These are phyloP conservation scores for Vanderwaltozyma polyspora DNA, from an alignment of 805 yeast genomes.

Conservation along the genomic window DNA sequence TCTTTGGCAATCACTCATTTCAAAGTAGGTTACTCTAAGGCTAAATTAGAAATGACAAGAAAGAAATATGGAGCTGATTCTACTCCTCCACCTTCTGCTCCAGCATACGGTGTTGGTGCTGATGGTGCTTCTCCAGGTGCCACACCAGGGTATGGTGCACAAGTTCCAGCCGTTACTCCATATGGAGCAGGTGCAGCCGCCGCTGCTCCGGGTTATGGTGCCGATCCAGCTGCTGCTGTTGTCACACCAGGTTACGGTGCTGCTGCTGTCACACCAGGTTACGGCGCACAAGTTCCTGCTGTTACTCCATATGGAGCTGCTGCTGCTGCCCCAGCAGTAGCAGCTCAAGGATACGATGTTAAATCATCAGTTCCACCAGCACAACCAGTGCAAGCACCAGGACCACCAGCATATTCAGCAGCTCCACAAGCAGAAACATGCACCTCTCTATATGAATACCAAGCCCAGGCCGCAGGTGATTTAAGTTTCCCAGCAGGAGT, in stretches of 20 bases:
- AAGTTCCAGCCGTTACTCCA: conserved; percentile 14
- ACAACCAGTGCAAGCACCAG: conserved; percentile 4
- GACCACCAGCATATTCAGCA: conserved; percentile 24
- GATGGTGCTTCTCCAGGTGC: conserved; percentile 12
- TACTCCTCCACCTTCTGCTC: conserved; percentile 15
- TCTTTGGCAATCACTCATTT: conserved; percentile 84
- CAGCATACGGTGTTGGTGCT: conserved; percentile 26
- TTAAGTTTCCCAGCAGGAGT: conserved; percentile 81
- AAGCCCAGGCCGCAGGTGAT: conserved; percentile 91
- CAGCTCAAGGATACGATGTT: conserved; percentile 4
- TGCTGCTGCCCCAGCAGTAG: conserved; percentile 4
- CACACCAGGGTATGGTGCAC: conserved; percentile 21
- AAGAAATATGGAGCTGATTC: conserved; percentile 45
- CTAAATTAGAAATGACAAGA: conserved; percentile 72
- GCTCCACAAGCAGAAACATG: conserved; percentile 46
- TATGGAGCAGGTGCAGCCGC: conserved; percentile 15
- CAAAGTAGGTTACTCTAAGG: conserved; percentile 78
- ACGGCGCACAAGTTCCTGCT: neutral
- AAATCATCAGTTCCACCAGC: conserved; percentile 14
- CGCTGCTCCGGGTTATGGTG: conserved; percentile 3
- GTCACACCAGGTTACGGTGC: conserved; percentile 5
- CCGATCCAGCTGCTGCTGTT: conserved; percentile 8
- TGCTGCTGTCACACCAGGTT: conserved; percentile 1
- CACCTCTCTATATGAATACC: conserved; percentile 83
- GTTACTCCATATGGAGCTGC: conserved; percentile 12